Conservation (phyloP, 139 green algal species). For the Ettlia oleoabundans region DNA sequence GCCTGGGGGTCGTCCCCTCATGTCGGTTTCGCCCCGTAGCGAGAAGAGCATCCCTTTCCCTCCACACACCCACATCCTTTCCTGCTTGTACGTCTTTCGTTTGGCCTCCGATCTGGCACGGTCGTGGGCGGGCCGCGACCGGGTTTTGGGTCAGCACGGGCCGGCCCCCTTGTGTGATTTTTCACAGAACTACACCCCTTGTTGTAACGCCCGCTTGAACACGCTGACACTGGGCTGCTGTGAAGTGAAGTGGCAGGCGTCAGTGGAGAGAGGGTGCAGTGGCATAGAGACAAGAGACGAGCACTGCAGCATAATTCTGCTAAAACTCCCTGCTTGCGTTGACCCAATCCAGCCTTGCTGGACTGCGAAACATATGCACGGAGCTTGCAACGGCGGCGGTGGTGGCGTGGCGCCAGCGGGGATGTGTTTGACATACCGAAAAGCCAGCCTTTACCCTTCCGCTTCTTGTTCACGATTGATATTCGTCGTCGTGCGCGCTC, state of each 20-base stretch:
- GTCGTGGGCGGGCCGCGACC: not conserved
- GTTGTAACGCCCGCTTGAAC: slow-evolving; percentile 1
- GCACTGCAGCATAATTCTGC: no score
- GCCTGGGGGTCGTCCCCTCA: not conserved
- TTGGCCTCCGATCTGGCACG: slow-evolving; percentile 13
- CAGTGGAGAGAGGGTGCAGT: no score
- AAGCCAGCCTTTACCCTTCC: no score
- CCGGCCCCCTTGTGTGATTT: not conserved
- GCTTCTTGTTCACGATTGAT: no score
- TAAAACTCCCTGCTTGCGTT: no score
- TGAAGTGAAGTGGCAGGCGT: not conserved
- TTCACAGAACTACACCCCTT: not conserved
- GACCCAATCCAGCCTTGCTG: not conserved
- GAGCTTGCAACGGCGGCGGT: no score
- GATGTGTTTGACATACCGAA: no score
- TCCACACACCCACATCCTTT: slow-evolving; percentile 17
- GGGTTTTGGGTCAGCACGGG: slow-evolving; percentile 11
- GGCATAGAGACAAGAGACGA: no score
- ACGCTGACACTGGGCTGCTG: not conserved
- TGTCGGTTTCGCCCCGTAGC: not conserved
- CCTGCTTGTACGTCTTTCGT: slow-evolving; percentile 29
- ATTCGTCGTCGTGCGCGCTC: no score
- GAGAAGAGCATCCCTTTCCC: not conserved
- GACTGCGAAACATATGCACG: no score
- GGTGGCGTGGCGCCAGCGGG: no score